These are phyloP conservation scores for Mollisia scopiformis DNA, from an alignment of 2,329 filamentous ascomycete genomes.

Conservation along the genomic window DNA sequence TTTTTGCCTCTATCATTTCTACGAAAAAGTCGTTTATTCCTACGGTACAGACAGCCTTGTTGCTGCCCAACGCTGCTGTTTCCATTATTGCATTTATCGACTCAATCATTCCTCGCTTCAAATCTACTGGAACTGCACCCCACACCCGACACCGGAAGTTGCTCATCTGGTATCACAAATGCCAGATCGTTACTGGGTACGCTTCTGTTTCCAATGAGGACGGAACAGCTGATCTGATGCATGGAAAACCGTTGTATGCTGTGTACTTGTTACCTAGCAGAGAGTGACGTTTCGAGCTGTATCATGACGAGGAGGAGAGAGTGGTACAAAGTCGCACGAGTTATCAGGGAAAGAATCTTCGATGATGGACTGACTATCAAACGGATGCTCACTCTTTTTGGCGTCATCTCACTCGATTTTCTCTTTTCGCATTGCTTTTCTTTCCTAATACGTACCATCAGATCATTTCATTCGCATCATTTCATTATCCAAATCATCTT, in stretches of 20 bases:
- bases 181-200: neutral
- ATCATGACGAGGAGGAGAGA: neutral
- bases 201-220: neutral
- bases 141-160: constrained; percentile 3
- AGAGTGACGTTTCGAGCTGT: neutral
- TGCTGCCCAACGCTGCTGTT: constrained; percentile 14
- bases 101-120: constrained; percentile 1
- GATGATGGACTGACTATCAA: no score
- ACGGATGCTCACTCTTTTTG: no score
- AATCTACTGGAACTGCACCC: neutral
- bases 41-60: constrained; percentile 6
- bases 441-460: no score
- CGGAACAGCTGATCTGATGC: neutral
- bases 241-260: neutral
- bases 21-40: neutral
- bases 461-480: no score
- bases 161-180: neutral
- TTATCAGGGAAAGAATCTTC: no score
- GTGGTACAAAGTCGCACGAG: no score
- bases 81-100: neutral
- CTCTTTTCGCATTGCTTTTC: no score
- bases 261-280: neutral
- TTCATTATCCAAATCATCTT: no score
- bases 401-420: no score
- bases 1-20: neutral